phyloP scores from a whole-genome alignment of 805 yeast species.

The Hanseniaspora guilliermondii region DNA sequence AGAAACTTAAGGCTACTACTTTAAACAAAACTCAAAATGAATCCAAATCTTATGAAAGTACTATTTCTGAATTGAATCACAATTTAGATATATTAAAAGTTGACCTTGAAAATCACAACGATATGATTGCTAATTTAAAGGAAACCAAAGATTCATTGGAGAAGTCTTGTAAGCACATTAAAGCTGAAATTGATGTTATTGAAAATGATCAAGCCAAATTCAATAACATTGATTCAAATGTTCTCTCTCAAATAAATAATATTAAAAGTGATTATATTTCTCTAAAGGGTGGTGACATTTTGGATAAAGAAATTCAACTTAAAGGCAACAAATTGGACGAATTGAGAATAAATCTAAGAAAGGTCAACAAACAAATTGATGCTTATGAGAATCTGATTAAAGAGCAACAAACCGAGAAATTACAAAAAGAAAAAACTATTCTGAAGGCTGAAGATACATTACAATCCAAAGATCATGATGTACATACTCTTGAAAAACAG shows the following conservation, averaged over 20 bases:
- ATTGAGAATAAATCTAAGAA: constrained; percentile 16
- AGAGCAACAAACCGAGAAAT: constrained; percentile 25
- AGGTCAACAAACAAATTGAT: constrained; percentile 23
- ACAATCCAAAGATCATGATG: constrained; percentile 39
- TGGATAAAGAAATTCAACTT: constrained; percentile 5
- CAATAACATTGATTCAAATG: neutral
- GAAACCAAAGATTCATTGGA: neutral
- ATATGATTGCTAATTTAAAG: neutral
- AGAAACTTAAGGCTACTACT: neutral
- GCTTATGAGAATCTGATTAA: constrained; percentile 19
- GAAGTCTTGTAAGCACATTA: neutral
- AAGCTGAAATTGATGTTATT: neutral
- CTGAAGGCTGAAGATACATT: constrained; percentile 27
- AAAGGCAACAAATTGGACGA: constrained; percentile 5
- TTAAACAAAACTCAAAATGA: neutral
- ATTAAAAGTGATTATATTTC: neutral
- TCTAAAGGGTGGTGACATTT: neutral
- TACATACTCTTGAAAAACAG: constrained; percentile 37
- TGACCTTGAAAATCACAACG: constrained; percentile 3
- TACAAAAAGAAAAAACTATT: constrained; percentile 30
- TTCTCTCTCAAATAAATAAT: neutral
- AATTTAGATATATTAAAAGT: neutral
- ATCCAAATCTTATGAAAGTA: neutral
- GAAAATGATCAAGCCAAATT: neutral
- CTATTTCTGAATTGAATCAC: neutral